Conservation (phyloP, 208 protist genomes). For the Leishmania arabica region DNA sequence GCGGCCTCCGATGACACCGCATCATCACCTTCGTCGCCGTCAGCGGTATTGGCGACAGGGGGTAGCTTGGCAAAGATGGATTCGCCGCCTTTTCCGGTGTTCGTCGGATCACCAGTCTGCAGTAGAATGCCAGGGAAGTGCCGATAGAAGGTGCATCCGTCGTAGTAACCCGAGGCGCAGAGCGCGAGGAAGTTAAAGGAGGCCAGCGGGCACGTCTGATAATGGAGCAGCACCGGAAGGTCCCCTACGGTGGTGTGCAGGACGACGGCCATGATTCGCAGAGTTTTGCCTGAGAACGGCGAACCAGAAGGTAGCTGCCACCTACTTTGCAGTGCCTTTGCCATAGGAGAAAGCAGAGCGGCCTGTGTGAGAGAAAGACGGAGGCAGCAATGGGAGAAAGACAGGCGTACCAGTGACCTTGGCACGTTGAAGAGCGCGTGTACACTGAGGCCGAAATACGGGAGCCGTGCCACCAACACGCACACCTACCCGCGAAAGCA, state of each 20-base stretch:
- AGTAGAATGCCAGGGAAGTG: slow-evolving; percentile 93
- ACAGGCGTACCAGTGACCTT: neutral
- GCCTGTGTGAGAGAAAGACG: neutral
- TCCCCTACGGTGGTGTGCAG: slow-evolving; percentile 73
- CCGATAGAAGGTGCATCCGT: slow-evolving; percentile 94
- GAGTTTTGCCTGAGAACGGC: neutral
- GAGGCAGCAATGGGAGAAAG: neutral
- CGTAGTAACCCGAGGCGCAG: slow-evolving; percentile 93
- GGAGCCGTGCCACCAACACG: neutral
- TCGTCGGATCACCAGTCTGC: slow-evolving; percentile 92
- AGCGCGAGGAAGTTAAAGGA: slow-evolving; percentile 98
- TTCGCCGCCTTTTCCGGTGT: slow-evolving; percentile 94
- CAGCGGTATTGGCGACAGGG: neutral
- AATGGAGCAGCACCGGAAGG: slow-evolving; percentile 71
- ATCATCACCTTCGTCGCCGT: neutral
- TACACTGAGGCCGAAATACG: neutral
- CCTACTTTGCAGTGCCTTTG: neutral
- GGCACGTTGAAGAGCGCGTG: neutral
- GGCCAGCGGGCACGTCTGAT: slow-evolving; percentile 80
- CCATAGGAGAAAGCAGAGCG: neutral
- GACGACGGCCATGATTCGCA: slow-evolving; percentile 60
- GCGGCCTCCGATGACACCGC: neutral
- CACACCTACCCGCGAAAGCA: neutral
- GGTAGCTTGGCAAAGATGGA: slow-evolving; percentile 87
- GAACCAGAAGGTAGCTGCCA: neutral